Conservation (phyloP, 129 eudicot genomes). For the Arctium minus region DNA sequence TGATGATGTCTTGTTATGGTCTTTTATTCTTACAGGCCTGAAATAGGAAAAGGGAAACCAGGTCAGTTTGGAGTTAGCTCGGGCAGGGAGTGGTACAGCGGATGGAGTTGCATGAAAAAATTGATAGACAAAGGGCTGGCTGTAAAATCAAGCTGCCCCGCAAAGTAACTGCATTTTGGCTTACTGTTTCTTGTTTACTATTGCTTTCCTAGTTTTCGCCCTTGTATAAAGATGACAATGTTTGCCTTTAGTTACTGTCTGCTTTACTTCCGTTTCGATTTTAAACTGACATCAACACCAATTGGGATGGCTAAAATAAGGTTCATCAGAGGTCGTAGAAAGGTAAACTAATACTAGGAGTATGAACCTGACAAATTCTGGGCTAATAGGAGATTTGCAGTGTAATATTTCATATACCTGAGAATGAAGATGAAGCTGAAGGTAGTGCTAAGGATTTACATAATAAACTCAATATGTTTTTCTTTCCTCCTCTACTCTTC, state of each 20-base stretch:
- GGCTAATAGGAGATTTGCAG: no score
- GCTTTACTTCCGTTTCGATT: background rate
- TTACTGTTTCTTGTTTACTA: background rate
- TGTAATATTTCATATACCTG: no score
- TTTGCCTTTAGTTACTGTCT: slow-evolving; percentile 4
- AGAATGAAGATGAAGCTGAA: no score
- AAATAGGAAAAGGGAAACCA: slow-evolving; percentile 76
- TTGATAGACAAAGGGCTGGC: slow-evolving; percentile 77
- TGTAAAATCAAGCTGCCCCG: slow-evolving; percentile 88
- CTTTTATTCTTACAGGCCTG: slow-evolving; percentile 56
- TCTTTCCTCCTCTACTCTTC: no score
- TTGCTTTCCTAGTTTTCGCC: background rate
- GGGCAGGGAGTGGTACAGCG: slow-evolving; percentile 89
- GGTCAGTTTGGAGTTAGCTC: slow-evolving; percentile 83
- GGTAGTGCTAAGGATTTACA: no score
- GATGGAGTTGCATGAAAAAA: slow-evolving; percentile 92
- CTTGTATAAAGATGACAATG: background rate
- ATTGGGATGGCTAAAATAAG: no score
- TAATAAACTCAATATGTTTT: no score
- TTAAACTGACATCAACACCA: background rate
- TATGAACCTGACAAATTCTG: no score
- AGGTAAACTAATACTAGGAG: no score
- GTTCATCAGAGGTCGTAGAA: no score
- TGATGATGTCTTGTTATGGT: slow-evolving; percentile 2
- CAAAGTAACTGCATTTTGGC: slow-evolving; percentile 54